These are phyloP conservation scores for Sclerospora graminicola DNA, from an alignment of 352 stramenopile species.

Conservation along the genomic window DNA sequence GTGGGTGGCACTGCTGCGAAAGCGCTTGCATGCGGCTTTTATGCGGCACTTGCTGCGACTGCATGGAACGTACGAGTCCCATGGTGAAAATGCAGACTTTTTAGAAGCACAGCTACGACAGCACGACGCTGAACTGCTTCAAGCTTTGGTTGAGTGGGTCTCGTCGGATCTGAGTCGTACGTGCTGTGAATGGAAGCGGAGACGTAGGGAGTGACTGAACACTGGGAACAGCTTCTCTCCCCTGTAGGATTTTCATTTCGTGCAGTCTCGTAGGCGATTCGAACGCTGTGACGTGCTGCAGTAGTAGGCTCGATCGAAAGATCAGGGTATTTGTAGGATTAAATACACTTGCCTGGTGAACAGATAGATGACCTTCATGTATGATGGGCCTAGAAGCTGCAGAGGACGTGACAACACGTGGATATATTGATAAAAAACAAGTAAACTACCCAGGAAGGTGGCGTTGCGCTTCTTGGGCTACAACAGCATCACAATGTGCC, in stretches of 20 bases:
- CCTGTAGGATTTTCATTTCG: too few species aligned
- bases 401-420: too few species aligned
- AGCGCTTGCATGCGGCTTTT: constrained; percentile 51
- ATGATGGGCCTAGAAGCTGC: too few species aligned
- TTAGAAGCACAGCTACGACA: constrained; percentile 21
- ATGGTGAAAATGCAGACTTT: constrained; percentile 1
- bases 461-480: too few species aligned
- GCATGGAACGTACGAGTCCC: constrained; percentile 22
- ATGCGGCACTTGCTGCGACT: constrained; percentile 56
- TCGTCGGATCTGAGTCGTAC: constrained; percentile 33
- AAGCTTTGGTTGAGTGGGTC: constrained; percentile 40
- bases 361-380: too few species aligned
- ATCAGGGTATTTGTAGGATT: too few species aligned
- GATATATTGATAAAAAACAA: too few species aligned
- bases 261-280: not conserved
- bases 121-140: constrained; percentile 47
- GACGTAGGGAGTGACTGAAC: too few species aligned
- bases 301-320: too few species aligned
- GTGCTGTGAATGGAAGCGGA: constrained; percentile 3
- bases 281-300: not conserved
- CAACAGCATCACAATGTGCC: constrained; percentile 50
- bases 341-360: too few species aligned
- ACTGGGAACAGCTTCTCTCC: too few species aligned
- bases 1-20: constrained; percentile 37
- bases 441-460: too few species aligned